Evolutionary conservation across 2,329 filamentous ascomycete species (phyloP), one percentile per base, ranked within the genome.

Genomic region (Pyrenophora graminea): DNA sequence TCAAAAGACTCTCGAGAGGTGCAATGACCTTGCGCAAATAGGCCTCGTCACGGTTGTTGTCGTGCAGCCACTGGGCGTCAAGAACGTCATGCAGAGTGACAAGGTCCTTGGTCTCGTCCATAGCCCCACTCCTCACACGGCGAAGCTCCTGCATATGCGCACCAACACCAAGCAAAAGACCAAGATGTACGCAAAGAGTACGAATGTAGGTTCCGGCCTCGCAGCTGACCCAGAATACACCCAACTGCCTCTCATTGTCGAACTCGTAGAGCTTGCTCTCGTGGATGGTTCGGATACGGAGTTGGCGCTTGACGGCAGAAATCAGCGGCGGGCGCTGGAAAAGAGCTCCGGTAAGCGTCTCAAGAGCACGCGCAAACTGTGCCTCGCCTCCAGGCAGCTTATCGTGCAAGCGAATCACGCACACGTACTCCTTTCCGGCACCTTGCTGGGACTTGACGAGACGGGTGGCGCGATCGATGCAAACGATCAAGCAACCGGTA

Each of bases 171-270:
- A 88, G 78, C 53, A 88, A 70, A 53, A 88, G 77, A 76, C 90
- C 90, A 64, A 99, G 77, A 79, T 97, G 94, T 37, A 97, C 93
- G 77, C 94, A 97, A 40, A 99, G 86, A 32, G 94, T 99, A 81
- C 94, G 90, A 74, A 99, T 97, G 77, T 99, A 99, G 59, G 94
- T 99, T 74, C 94, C 94, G 51, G 91, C 94, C 79, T 99, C 94
- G 77, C 94, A 99, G 78, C 91, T 96, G 66, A 97, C 94, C 93
- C 94, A 97, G 84, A 99, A 99, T 49, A 97, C 93, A 76, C 90
- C 94, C 32, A 99, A 84, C 76, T 97, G 92, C 68, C 94, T 87
- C 70, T 97, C 93, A 73, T 99, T 97, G 81, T 99, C 94, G 73
- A 97, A 99, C 80, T 99, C 94, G 73, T 79, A 82, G 48, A 97